A percentile compares a stretch with the other conserved stretches of the same genome.
phyloP scores from a whole-genome alignment of 202 grass and related monocot species.

The Dendrocalamus latiflorus region DNA sequence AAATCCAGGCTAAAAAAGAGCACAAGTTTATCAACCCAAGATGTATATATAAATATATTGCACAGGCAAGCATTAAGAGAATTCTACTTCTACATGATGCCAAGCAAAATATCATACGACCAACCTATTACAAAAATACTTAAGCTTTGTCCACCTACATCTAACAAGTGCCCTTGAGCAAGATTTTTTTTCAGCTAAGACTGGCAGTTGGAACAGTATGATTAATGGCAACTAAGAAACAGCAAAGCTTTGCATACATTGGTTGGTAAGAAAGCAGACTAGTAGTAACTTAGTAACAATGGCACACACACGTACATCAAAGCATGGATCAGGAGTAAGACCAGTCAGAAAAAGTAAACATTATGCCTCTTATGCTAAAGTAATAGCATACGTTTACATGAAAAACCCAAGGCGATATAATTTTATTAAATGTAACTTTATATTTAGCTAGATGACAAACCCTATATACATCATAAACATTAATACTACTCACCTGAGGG shows the following conservation, averaged over 20 bases:
- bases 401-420: not conserved
- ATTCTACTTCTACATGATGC: not conserved
- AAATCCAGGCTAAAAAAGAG: not conserved
- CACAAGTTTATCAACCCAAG: not conserved
- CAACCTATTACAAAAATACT: not conserved
- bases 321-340: not conserved
- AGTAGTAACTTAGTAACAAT: not conserved
- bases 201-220: not conserved
- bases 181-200: not conserved
- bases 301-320: not conserved
- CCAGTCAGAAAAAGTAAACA: not conserved
- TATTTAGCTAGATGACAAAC: not conserved
- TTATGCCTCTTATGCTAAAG: not conserved
- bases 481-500: conserved; percentile 48
- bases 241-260: not conserved
- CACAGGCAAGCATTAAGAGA: not conserved
- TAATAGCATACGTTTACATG: not conserved
- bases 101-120: not conserved
- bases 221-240: not conserved
- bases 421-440: not conserved
- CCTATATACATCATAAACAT: not conserved
- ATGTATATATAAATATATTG: not conserved
- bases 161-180: not conserved
- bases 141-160: not conserved
- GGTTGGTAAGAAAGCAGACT: not conserved